Evolutionary conservation across 345 rosid genomes (phyloP).

Genomic region (Firmiana major): DNA sequence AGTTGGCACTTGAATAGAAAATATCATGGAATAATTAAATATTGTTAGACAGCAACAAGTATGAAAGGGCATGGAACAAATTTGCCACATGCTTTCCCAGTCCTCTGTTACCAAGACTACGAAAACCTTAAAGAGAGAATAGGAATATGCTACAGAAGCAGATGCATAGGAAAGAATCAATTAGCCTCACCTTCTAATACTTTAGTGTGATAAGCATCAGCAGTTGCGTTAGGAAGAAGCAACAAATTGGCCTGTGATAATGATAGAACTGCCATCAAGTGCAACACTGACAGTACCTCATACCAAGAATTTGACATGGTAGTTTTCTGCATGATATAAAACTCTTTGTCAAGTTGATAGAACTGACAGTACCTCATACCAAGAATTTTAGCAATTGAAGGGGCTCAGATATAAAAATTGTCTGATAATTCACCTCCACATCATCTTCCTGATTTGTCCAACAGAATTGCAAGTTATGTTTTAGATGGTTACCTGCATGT

Average conservation of each 20-base stretch:
- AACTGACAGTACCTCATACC: too few species aligned
- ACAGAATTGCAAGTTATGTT: slow-evolving; percentile 42
- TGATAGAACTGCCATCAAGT: slow-evolving; percentile 60
- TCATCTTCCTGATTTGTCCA: slow-evolving; percentile 74
- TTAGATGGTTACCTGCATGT: slow-evolving; percentile 41
- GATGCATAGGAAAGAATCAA: not conserved
- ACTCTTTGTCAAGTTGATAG: not conserved
- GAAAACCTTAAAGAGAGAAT: not conserved
- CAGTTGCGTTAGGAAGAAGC: slow-evolving; percentile 51
- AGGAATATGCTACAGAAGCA: not conserved
- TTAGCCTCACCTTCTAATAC: slow-evolving; percentile 51
- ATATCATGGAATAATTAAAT: not conserved
- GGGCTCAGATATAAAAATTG: not conserved
- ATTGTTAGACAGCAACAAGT: not conserved
- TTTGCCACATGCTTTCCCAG: not conserved
- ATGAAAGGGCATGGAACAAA: not conserved
- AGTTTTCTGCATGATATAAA: slow-evolving; percentile 47
- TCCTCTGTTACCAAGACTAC: not conserved
- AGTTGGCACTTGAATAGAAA: not conserved
- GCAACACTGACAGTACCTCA: slow-evolving; percentile 67
- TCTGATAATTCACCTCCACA: slow-evolving; percentile 36
- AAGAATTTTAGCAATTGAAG: not conserved
- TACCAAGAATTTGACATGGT: slow-evolving; percentile 59
- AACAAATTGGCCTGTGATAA: slow-evolving; percentile 59
- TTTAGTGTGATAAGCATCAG: slow-evolving; percentile 40